Conservation (phyloP, 352 stramenopile genomes). For the Bremia lactucae region DNA sequence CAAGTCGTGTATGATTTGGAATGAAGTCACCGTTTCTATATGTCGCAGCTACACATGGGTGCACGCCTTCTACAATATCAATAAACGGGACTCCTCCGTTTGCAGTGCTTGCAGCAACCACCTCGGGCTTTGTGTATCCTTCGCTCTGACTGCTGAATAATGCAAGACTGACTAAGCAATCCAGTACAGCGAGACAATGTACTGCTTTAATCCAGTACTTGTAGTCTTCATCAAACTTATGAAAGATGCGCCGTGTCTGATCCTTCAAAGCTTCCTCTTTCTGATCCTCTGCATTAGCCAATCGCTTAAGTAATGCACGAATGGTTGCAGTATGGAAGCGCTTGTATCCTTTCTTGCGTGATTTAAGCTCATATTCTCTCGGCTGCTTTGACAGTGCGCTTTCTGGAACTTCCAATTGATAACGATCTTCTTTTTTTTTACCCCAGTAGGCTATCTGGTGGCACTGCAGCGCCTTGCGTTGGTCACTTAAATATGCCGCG, state of each 20-base stretch:
- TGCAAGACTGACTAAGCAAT: conserved; percentile 92
- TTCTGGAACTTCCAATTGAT: conserved; percentile 89
- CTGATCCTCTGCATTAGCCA: conserved; percentile 69
- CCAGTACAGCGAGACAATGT: conserved; percentile 87
- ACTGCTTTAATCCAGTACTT: conserved; percentile 90
- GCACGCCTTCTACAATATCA: conserved; percentile 89
- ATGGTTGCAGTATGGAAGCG: conserved; percentile 87
- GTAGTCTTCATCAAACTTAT: conserved; percentile 93
- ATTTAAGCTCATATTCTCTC: conserved; percentile 93
- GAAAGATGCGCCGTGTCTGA: conserved; percentile 89
- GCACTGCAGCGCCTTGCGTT: conserved; percentile 63
- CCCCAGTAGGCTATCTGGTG: conserved; percentile 90
- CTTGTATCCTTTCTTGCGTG: conserved; percentile 87
- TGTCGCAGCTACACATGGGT: conserved; percentile 89
- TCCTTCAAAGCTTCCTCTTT: conserved; percentile 81
- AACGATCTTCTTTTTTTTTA: conserved; percentile 94
- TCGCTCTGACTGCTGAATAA: conserved; percentile 89
- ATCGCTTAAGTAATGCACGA: conserved; percentile 56
- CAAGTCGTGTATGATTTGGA: conserved; percentile 92
- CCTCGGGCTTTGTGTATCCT: conserved; percentile 84
- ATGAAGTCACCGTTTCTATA: conserved; percentile 90
- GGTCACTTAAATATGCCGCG: conserved; percentile 81
- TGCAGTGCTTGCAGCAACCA: conserved; percentile 59
- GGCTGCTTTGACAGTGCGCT: conserved; percentile 72
- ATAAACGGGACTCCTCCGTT: conserved; percentile 62